Evolutionary conservation across 2,329 filamentous ascomycete genomes (phyloP).

Genomic region (Knufia petricola): DNA sequence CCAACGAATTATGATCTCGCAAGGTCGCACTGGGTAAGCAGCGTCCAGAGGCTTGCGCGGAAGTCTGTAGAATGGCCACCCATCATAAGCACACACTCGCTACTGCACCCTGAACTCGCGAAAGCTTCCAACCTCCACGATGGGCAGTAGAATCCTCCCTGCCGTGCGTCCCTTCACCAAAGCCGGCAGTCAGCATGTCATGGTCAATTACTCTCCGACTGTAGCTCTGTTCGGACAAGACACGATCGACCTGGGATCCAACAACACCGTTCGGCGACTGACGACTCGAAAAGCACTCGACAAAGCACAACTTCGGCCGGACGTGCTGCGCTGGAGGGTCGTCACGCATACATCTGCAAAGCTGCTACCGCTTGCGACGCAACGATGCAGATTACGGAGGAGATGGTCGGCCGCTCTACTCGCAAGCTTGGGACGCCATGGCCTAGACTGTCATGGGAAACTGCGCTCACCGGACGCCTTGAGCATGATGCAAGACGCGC

Average conservation of each 20-base stretch:
- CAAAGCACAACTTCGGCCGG: slow-evolving; percentile 22
- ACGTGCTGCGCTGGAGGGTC: slow-evolving; percentile 42
- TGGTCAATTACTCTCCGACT: background rate
- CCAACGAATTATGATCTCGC: too few species aligned
- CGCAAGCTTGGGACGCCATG: slow-evolving; percentile 30
- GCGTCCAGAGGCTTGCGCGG: too few species aligned
- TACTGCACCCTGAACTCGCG: too few species aligned
- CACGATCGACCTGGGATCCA: background rate
- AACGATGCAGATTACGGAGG: slow-evolving; percentile 39
- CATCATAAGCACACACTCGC: too few species aligned
- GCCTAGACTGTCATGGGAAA: background rate
- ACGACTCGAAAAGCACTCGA: background rate
- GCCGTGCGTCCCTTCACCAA: background rate
- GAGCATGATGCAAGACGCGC: background rate
- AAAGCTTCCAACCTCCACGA: too few species aligned
- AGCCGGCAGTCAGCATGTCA: background rate
- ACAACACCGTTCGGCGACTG: background rate
- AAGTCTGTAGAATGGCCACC: too few species aligned
- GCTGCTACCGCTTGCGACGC: slow-evolving; percentile 30
- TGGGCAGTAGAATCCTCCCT: background rate
- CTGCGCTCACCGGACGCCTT: too few species aligned
- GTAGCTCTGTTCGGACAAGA: background rate
- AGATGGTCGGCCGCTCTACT: slow-evolving; percentile 38
- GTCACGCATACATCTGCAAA: slow-evolving; percentile 25
- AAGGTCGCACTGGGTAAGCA: too few species aligned